Evolutionary conservation across 257 asterid genomes (phyloP), one percentile per base, ranked within the genome.

Genomic region (Gardenia jasminoides): DNA sequence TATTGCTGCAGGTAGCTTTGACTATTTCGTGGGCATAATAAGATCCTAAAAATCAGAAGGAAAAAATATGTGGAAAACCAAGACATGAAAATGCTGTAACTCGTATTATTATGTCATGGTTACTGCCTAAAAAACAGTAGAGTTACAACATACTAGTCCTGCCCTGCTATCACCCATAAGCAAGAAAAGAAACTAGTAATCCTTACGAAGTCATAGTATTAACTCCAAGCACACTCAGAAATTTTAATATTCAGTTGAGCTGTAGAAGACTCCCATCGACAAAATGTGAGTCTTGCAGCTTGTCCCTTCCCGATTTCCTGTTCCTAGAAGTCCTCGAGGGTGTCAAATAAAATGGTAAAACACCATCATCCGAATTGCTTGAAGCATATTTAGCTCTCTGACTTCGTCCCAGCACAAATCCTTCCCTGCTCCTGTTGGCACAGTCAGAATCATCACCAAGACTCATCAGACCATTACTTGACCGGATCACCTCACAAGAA

Each of bases 281-380:
- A 20, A 87, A 79, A 72, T 84, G 85, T 39, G 91, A 84, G 61
- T 75, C 87, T 72, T 84, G 86, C 24, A 88, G 84, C 80, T 80
- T 86, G 83, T 83, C 72, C 76, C 86, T 89, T 68, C 90, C 89
- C 33, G 84, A 81, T 81, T 81, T 89, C 64, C 86, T 83, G 82
- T 86, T 84, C 85, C 89, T 88, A 82, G 87, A 78, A 79, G 89
- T 89, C 86, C 91, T 87, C 90, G 91, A 76, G 16, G 98, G 97
- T 65, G 96, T 90, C 92, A 92, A 84, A 85, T 94, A 91, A 87
- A 94, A 91, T 5, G 97, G 96, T 58, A 82, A 74, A 4, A 79
- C 76, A 67, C 90, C 91, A 62, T 82, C 83, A 20, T 88, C 92
- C 39, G 88, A 80, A 58, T 85, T 86, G 61, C 80, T 83, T 7